phyloP scores from a whole-genome alignment of 495 filamentous ascomycete genomes.

The Penicillium antarcticum region DNA sequence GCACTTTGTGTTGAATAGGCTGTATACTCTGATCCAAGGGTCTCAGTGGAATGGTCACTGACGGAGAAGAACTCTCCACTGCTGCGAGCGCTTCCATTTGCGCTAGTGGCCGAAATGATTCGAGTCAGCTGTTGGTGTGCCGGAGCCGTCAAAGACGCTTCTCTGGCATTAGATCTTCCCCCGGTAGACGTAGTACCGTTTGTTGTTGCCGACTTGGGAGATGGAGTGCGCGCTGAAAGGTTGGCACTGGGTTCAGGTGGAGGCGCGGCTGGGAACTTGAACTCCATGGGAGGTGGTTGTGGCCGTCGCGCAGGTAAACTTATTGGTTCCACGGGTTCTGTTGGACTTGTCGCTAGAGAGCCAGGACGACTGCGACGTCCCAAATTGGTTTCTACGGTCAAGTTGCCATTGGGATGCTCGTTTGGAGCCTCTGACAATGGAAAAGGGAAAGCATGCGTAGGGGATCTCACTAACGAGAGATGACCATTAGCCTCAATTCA shows the following conservation, averaged over 20 bases:
- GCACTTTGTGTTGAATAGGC: slow-evolving; percentile 55
- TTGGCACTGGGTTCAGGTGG: slow-evolving; percentile 29
- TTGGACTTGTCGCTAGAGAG: slow-evolving; percentile 28
- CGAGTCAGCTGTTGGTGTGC: slow-evolving; percentile 63
- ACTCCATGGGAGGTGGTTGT: slow-evolving; percentile 52
- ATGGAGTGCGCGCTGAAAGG: slow-evolving; percentile 36
- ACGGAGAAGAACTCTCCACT: slow-evolving; percentile 93
- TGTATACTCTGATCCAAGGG: slow-evolving; percentile 86
- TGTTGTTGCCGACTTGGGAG: slow-evolving; percentile 22
- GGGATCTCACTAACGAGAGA: not conserved
- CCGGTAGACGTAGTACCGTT: slow-evolving; percentile 7
- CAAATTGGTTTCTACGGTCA: slow-evolving; percentile 29
- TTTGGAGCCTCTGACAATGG: slow-evolving; percentile 29
- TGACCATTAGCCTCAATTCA: not conserved
- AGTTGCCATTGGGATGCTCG: slow-evolving; percentile 17
- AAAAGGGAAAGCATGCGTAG: slow-evolving; percentile 20
- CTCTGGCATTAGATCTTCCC: slow-evolving; percentile 11
- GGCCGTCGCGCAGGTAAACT: slow-evolving; percentile 32
- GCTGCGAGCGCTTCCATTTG: slow-evolving; percentile 66
- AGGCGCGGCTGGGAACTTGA: slow-evolving; percentile 61
- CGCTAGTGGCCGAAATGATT: slow-evolving; percentile 69
- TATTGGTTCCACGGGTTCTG: slow-evolving; percentile 21
- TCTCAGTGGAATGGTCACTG: slow-evolving; percentile 92
- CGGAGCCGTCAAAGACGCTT: slow-evolving; percentile 23
- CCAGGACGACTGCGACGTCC: slow-evolving; percentile 21